Base-by-base conservation (phyloP, 2,329 filamentous ascomycete genomes). In the Simplicillium sp. region DNA sequence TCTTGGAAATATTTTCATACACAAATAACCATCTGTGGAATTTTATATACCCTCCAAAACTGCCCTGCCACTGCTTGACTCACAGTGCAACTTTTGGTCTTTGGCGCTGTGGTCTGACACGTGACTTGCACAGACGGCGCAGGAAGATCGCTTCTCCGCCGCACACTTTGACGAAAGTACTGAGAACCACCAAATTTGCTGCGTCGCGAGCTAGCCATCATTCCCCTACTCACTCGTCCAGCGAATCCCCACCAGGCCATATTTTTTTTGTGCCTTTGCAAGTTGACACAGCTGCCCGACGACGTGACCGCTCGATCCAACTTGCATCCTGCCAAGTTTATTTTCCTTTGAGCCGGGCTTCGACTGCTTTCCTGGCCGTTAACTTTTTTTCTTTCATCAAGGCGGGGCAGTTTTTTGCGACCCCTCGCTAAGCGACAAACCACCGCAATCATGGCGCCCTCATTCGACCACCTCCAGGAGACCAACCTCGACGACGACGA, bases 381-480 rank as follows among this genome's bases (percentile, higher is more conserved):
- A 25, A 25, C 20, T 25, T 25, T 25, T 25, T 25, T 25, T 25
- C 9, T 25, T 25, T 25, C 20, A 25, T 25, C 20, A 44, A 54
- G 58, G 61, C 61, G 61, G 59, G 61, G 59, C 60, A 59, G 46
- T 54, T 54, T 57, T 53, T 43, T 50, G 43, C 36, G 52, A 58
- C 57, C 58, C 58, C 57, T 56, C 54, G 53, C 48, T 47, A 43
- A 16, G 12, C 47, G 46, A 55, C 44, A 51, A 37, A 52, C 50
- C 46, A 54, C 56, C 48, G 57, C 68, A 71, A 88, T 65, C 69
- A 96, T 96, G 89, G 87, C 90, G 66, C 62, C 62, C 43, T 88
- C 87, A 61, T 97, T 94, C 67, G 87, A 95, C 60, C 85, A 88
- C 57, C 75, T 97, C 60, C 84, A 84, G 65, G 88, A 95, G 65